Conservation (phyloP, 208 protist species). For the Polymyxa betae region DNA sequence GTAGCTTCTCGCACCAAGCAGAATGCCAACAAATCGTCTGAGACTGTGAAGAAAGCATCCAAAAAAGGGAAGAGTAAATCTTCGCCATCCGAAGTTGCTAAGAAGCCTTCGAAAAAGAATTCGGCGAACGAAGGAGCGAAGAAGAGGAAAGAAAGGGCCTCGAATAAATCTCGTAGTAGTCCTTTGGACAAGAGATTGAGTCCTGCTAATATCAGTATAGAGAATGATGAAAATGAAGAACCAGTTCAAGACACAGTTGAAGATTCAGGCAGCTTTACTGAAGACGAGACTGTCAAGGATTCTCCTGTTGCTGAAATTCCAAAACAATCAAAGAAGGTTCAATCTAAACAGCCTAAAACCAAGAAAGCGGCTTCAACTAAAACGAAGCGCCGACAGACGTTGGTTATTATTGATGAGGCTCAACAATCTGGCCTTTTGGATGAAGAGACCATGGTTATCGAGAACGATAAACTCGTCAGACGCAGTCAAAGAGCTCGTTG, state of each 20-base stretch:
- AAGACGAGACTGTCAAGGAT: background rate
- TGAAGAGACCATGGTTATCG: background rate
- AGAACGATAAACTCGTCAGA: background rate
- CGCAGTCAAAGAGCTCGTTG: background rate
- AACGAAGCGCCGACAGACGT: background rate
- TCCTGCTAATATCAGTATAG: no score
- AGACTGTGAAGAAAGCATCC: background rate
- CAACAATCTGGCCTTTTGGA: background rate
- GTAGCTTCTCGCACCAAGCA: background rate
- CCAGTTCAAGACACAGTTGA: background rate
- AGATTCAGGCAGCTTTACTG: background rate
- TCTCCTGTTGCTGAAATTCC: background rate
- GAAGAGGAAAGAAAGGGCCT: background rate
- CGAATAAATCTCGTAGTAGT: no score
- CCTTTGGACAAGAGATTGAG: no score
- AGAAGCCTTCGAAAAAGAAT: background rate
- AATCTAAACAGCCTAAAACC: background rate
- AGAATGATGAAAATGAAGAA: background rate
- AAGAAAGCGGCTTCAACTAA: background rate
- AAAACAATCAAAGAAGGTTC: background rate
- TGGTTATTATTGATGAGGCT: conserved; percentile 23
- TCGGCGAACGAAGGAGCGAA: background rate
- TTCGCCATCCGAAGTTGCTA: background rate
- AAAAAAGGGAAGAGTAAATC: background rate
- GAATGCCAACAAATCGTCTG: background rate